Evolutionary conservation across 352 stramenopile species (phyloP).

Genomic region (Phytophthora colocasiae): DNA sequence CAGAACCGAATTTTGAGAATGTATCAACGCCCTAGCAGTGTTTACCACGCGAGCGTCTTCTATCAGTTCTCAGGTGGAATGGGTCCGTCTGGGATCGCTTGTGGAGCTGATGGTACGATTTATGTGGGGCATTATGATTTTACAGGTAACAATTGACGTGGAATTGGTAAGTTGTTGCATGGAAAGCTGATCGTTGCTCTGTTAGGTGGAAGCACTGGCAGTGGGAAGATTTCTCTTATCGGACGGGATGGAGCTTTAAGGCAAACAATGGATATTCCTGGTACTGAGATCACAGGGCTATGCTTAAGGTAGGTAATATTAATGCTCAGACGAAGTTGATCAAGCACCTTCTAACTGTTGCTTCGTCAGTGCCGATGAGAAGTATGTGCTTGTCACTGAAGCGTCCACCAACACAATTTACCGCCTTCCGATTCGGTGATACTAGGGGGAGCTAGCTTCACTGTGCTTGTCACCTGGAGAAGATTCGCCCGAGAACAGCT

Average conservation of each 20-base stretch:
- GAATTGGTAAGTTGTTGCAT: background rate
- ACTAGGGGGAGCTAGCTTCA: conserved; percentile 30
- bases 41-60: conserved; percentile 84
- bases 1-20: conserved; percentile 82
- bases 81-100: conserved; percentile 78
- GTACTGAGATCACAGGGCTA: conserved; percentile 77
- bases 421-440: conserved; percentile 46
- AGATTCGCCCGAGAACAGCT: conserved; percentile 80
- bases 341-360: conserved; percentile 2
- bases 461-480: conserved; percentile 24
- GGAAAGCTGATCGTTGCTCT: background rate
- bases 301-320: conserved; percentile 61
- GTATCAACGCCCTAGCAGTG: conserved; percentile 63
- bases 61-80: conserved; percentile 84
- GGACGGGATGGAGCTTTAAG: conserved; percentile 51
- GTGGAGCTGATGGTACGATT: conserved; percentile 60
- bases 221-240: conserved; percentile 80
- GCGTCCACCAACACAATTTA: conserved; percentile 79
- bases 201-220: conserved; percentile 35
- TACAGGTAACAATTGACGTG: conserved; percentile 43
- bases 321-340: too few relatives aligned
- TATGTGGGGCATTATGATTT: conserved; percentile 91
- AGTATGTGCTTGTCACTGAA: conserved; percentile 77
- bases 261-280: conserved; percentile 62
- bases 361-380: conserved; percentile 51